phyloP scores from a whole-genome alignment of 306 rosid species.

The Oxytropis ochrocephala region DNA sequence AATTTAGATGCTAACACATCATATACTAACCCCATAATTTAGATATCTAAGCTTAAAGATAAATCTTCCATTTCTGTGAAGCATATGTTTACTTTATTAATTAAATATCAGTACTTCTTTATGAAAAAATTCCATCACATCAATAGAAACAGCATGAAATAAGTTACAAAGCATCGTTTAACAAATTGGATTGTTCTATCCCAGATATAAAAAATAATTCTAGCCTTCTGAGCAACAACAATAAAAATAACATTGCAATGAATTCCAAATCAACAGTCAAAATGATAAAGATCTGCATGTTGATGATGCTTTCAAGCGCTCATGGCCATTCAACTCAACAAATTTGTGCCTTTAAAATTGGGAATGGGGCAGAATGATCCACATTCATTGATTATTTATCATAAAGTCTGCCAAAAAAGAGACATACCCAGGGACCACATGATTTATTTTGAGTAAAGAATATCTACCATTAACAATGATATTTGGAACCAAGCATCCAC shows the following conservation, averaged over 20 bases:
- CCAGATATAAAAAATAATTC: background rate
- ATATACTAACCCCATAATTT: too few relatives aligned
- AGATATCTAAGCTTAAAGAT: too few relatives aligned
- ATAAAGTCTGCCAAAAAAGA: background rate
- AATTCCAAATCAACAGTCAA: background rate
- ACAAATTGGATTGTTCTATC: background rate
- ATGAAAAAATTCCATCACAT: background rate
- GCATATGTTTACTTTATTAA: too few relatives aligned
- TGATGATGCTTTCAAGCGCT: background rate
- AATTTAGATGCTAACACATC: too few relatives aligned
- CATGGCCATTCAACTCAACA: background rate
- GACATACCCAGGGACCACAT: background rate
- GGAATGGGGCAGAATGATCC: background rate
- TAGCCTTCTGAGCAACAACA: background rate
- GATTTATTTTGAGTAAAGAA: background rate
- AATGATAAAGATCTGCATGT: background rate
- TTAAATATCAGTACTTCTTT: background rate
- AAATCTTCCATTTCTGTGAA: too few relatives aligned
- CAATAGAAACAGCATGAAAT: background rate
- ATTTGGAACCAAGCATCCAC: background rate
- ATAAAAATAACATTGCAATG: background rate
- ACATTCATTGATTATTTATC: background rate
- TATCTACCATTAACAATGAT: background rate
- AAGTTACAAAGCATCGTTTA: background rate
- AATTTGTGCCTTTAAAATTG: background rate